These are phyloP conservation scores for Triticum dicoccoides DNA, from an alignment of 176 grass and related monocot species.

Conservation along the genomic window DNA sequence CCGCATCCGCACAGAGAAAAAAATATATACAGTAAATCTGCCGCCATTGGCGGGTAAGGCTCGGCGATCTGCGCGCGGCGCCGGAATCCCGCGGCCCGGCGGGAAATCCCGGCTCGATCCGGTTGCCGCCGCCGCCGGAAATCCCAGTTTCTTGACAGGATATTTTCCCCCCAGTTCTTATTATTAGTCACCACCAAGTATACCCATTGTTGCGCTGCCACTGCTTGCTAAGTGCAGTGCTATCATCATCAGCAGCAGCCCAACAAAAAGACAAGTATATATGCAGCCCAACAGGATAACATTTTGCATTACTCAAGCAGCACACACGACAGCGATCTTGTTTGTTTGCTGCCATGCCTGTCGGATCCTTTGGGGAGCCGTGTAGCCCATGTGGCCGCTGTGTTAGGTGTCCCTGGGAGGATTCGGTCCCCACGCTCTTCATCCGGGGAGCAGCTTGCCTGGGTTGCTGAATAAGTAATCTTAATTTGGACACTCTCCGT, in stretches of 20 bases:
- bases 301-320: background rate
- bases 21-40: no score
- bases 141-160: background rate
- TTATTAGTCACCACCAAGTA: background rate
- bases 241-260: no score
- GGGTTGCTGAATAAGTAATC: slow-evolving; percentile 5
- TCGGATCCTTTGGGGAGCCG: background rate
- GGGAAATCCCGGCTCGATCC: background rate
- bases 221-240: no score
- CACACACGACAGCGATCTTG: background rate
- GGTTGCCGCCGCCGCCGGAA: background rate
- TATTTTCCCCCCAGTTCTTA: background rate
- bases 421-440: background rate
- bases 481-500: slow-evolving; percentile 16
- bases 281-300: background rate
- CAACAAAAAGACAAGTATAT: no score
- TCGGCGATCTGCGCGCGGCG: background rate
- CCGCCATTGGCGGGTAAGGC: background rate
- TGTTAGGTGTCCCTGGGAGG: no score
- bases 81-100: background rate
- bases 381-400: background rate
- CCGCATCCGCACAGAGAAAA: background rate
- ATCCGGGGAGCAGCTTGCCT: slow-evolving; percentile 1
- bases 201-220: no score
- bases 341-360: background rate